These are phyloP conservation scores for Yamadazyma sp. DNA, from an alignment of 805 yeast genomes.

Conservation along the genomic window DNA sequence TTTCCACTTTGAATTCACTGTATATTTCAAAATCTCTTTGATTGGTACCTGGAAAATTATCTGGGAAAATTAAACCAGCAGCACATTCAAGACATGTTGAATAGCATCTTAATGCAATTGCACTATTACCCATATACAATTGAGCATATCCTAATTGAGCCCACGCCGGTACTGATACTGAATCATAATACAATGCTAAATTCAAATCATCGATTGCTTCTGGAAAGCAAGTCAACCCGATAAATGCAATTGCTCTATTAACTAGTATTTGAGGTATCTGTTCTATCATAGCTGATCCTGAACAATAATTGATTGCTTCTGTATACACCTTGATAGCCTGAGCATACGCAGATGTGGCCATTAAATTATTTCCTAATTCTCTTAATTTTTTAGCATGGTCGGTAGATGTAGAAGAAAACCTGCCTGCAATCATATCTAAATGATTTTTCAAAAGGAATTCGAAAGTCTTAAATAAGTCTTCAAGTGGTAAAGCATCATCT, in stretches of 20 bases:
- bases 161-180: conserved; percentile 41
- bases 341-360: conserved; percentile 33
- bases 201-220: conserved; percentile 39
- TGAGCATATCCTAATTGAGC: conserved; percentile 43
- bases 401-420: neutral
- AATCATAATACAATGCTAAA: conserved; percentile 27
- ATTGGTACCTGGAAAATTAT: conserved; percentile 11
- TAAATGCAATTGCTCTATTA: conserved; percentile 40
- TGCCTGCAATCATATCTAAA: conserved; percentile 5
- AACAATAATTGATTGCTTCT: conserved; percentile 27
- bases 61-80: conserved; percentile 31
- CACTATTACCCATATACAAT: conserved; percentile 35
- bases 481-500: conserved; percentile 6
- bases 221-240: conserved; percentile 37
- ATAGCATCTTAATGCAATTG: conserved; percentile 32
- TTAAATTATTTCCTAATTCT: conserved; percentile 40
- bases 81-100: conserved; percentile 26
- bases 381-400: conserved; percentile 18
- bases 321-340: conserved; percentile 40
- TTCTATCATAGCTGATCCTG: conserved; percentile 10
- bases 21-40: conserved; percentile 17
- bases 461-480: conserved; percentile 11
- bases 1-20: conserved; percentile 17
- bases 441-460: conserved; percentile 8
- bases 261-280: conserved; percentile 31